Percentiles rank a stretch among this genome's conserved stretches.
Conservation (phyloP, 495 filamentous ascomycete species). For the Hyaloscypha variabilis region DNA sequence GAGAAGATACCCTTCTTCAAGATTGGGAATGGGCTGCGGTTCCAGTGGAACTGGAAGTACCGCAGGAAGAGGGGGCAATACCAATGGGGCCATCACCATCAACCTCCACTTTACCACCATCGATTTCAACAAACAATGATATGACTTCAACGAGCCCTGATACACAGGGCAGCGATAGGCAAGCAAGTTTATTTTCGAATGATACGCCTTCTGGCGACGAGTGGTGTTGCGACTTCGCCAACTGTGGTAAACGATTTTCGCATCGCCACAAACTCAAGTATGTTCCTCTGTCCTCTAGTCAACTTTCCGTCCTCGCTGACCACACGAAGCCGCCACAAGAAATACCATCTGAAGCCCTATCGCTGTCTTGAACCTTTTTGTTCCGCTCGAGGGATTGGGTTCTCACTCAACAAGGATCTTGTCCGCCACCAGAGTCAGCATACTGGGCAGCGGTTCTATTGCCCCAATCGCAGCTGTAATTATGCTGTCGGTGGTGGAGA, state of each 20-base stretch:
- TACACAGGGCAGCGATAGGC: neutral
- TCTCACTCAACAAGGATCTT: neutral
- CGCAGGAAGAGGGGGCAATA: neutral
- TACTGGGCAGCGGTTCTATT: neutral
- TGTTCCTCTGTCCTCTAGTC: neutral
- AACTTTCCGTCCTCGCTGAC: neutral
- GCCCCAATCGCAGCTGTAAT: neutral
- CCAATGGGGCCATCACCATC: neutral
- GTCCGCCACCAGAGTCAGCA: neutral
- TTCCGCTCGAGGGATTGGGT: neutral
- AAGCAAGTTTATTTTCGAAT: neutral
- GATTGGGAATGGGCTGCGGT: neutral
- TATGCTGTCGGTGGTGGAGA: neutral
- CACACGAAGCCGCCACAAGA: neutral
- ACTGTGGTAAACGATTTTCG: neutral
- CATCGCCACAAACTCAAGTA: neutral
- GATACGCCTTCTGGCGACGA: neutral
- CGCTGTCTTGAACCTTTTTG: neutral
- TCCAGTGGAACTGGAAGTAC: conserved; percentile 1
- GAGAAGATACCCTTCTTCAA: neutral
- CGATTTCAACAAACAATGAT: neutral
- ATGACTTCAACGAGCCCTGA: conserved; percentile 1
- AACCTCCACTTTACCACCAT: neutral
- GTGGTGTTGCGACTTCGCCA: neutral
- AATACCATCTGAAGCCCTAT: neutral